A percentile compares a stretch with the other conserved stretches of the same genome.
Conservation (phyloP, 2,329 filamentous ascomycete genomes). For the Penicillium sp. region DNA sequence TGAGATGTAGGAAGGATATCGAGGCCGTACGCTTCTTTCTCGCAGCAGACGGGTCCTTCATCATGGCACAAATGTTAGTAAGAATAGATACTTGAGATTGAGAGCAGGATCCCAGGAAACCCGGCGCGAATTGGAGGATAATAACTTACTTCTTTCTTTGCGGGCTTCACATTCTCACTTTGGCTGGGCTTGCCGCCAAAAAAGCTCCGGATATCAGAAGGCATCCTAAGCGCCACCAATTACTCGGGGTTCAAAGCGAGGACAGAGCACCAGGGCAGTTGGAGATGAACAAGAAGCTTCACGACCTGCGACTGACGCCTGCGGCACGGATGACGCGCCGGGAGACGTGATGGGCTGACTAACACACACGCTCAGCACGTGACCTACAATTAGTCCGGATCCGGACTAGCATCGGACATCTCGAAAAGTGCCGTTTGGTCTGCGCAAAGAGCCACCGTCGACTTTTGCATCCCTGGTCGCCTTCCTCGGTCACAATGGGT, state of each 20-base stretch:
- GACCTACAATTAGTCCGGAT: slow-evolving; percentile 16
- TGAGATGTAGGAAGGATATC: not conserved
- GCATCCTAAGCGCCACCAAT: slow-evolving; percentile 52
- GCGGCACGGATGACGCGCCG: slow-evolving; percentile 12
- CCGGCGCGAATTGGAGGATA: not conserved
- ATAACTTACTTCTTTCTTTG: slow-evolving; percentile 41
- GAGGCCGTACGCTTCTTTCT: slow-evolving; percentile 36
- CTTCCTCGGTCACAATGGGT: slow-evolving; percentile 28
- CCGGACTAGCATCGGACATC: slow-evolving; percentile 16
- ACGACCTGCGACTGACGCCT: not conserved
- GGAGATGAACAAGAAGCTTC: slow-evolving; percentile 2
- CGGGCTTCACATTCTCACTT: slow-evolving; percentile 45
- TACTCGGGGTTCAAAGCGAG: not conserved
- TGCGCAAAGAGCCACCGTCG: slow-evolving; percentile 10
- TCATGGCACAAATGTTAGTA: slow-evolving; percentile 8
- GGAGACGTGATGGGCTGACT: slow-evolving; percentile 31
- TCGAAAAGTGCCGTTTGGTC: slow-evolving; percentile 21
- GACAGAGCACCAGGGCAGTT: slow-evolving; percentile 3
- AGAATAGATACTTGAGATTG: not conserved
- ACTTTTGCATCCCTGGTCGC: slow-evolving; percentile 7
- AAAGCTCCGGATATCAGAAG: slow-evolving; percentile 81
- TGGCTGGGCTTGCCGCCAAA: slow-evolving; percentile 72
- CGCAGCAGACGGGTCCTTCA: slow-evolving; percentile 26
- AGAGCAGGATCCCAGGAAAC: not conserved
- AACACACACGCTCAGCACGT: slow-evolving; percentile 25